Evolutionary conservation across 495 filamentous ascomycete species (phyloP), one percentile per base, ranked within the genome.

Genomic region (Aspergillus ellipticus): DNA sequence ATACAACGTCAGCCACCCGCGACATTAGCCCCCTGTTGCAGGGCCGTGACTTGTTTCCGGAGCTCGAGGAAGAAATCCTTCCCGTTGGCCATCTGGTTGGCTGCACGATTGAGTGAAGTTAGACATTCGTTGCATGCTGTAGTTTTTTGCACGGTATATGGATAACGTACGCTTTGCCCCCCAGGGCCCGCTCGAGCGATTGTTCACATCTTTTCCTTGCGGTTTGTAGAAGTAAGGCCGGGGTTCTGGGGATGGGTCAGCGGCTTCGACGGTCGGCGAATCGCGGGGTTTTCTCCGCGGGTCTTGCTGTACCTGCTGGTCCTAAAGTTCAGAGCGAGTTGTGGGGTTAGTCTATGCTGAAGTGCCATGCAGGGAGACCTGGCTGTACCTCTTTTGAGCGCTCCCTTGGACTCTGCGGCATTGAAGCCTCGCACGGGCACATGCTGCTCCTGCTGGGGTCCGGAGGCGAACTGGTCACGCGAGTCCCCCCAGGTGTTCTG

Each of bases 61-160:
- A 82, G 71, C 55, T 81, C 79, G 50, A 78, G 59, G 54, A 78
- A 81, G 62, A 82, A 81, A 43, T 82, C 79, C 63, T 78, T 80
- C 9, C 78, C 77, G 53, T 72, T 81, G 7, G 71, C 75, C 79
- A 81, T 82, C 5, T 66, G 69, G 52, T 80, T 80, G 22, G 77
- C 79, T 82, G 59, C 33, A 53, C 7, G 24, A 28, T 7, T 0
- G 15, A 39, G 0, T 8, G 16, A 33, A 53, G 49, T 71, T 26
- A 66, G 52, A 46, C 6, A 48, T 56, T 53, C 59, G 47, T 16
- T 19, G 10, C 2, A 24, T 24, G 1, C 22, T 26, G 11, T 45
- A 21, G 16, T 46, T 21, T 10, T 10, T 11, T 2, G 45, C 22
- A 6, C 26, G 16, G 45, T 1, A 29, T 6, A 5, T 8, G 15